These are phyloP conservation scores for Inonotus hispidus DNA, from an alignment of 1,284 basidiomycete genomes.

Conservation along the genomic window DNA sequence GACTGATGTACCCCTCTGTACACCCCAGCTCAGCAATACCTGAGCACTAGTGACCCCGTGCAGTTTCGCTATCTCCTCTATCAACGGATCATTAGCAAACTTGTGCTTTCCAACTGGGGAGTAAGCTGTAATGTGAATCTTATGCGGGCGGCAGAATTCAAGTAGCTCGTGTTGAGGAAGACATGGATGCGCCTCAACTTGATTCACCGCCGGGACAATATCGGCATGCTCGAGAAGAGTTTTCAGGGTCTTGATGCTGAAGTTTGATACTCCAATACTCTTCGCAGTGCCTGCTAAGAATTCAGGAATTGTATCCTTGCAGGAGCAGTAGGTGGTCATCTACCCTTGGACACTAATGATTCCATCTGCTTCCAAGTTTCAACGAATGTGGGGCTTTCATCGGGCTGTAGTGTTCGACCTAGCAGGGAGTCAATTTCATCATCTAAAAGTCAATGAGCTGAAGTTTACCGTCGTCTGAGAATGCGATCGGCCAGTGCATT, in stretches of 20 bases:
- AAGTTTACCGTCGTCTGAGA: background rate
- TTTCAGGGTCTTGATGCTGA: constrained; percentile 56
- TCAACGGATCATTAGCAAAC: constrained; percentile 21
- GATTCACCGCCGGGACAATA: constrained; percentile 76
- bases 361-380: constrained; percentile 82
- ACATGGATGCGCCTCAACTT: constrained; percentile 75
- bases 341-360: constrained; percentile 57
- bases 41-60: constrained; percentile 43
- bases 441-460: background rate
- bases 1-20: constrained; percentile 37
- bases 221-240: constrained; percentile 53
- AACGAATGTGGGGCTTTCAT: constrained; percentile 55
- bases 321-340: constrained; percentile 34
- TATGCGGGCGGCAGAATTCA: constrained; percentile 52
- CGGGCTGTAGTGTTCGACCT: constrained; percentile 37
- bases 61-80: constrained; percentile 43
- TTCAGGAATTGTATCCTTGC: background rate
- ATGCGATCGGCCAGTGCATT: constrained; percentile 2
- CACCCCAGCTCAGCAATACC: constrained; percentile 47
- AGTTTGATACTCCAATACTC: constrained; percentile 60
- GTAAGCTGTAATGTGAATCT: constrained; percentile 69
- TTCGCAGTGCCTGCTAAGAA: constrained; percentile 18
- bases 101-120: constrained; percentile 55
- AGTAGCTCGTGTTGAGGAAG: constrained; percentile 62
- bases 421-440: constrained; percentile 47